These are phyloP conservation scores for Talaromyces sp. DNA, from an alignment of 2,329 filamentous ascomycete genomes.

Conservation along the genomic window DNA sequence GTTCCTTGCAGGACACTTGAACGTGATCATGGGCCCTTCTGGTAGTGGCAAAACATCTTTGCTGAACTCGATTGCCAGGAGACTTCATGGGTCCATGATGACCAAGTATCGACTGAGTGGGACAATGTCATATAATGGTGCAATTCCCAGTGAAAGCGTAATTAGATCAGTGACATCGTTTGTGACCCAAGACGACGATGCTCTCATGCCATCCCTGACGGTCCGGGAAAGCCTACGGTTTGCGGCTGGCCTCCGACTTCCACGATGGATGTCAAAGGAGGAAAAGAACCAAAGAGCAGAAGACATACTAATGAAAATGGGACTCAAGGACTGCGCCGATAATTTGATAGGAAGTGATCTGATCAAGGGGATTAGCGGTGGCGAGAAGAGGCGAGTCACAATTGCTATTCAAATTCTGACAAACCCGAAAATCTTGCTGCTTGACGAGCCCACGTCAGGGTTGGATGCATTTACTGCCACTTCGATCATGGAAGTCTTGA, in stretches of 20 bases:
- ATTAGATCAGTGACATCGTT: conserved; percentile 69
- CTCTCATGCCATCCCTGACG: conserved; percentile 66
- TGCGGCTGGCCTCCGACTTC: conserved; percentile 65
- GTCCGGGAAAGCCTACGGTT: conserved; percentile 70
- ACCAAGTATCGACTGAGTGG: conserved; percentile 60
- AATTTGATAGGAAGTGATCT: conserved; percentile 67
- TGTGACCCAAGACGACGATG: conserved; percentile 74
- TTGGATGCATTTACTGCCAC: conserved; percentile 72
- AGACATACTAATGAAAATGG: conserved; percentile 68
- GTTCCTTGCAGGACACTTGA: conserved; percentile 64
- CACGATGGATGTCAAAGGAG: conserved; percentile 61
- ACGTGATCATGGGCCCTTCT: conserved; percentile 76
- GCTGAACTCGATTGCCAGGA: conserved; percentile 65
- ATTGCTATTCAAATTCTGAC: conserved; percentile 75
- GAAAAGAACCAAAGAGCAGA: conserved; percentile 66
- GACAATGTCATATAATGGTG: conserved; percentile 63
- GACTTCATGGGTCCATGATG: conserved; percentile 56
- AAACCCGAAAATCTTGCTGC: conserved; percentile 64
- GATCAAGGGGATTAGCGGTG: conserved; percentile 73
- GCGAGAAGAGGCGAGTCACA: conserved; percentile 71
- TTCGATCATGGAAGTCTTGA: conserved; percentile 70
- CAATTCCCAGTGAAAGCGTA: conserved; percentile 61
- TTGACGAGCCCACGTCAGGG: conserved; percentile 73
- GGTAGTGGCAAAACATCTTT: conserved; percentile 72
- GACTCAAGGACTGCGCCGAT: conserved; percentile 71